Evolutionary conservation across 2,329 filamentous ascomycete species (phyloP).

Genomic region (Aspergillus sclerotialis): DNA sequence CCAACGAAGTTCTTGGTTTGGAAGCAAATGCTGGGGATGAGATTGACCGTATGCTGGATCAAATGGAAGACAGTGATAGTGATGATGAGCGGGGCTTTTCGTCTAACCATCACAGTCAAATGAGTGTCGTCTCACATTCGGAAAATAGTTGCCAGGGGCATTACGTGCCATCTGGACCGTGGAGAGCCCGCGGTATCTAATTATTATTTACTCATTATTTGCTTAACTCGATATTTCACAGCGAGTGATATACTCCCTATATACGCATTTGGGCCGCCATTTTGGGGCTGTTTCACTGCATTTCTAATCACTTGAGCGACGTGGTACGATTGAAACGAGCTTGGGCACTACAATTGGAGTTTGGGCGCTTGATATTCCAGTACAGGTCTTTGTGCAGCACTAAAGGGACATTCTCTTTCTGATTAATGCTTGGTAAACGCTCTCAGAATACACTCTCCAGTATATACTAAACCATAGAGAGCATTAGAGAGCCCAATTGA

Average conservation of each 20-base stretch:
- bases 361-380: no score
- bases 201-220: no score
- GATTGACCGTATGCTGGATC: constrained; percentile 34
- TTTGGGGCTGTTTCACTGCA: no score
- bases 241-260: no score
- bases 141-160: neutral
- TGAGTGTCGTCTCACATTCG: neutral
- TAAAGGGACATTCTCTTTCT: neutral
- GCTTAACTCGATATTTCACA: no score
- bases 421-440: neutral
- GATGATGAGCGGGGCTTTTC: constrained; percentile 20
- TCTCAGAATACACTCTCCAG: neutral
- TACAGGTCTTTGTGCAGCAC: no score
- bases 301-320: no score
- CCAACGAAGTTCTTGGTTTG: constrained; percentile 11
- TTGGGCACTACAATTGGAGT: no score
- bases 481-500: no score
- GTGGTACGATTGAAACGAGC: no score
- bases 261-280: no score
- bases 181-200: no score
- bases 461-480: neutral
- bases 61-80: constrained; percentile 33
- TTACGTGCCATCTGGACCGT: neutral
- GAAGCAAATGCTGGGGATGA: constrained; percentile 32
- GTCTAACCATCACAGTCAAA: neutral